Base-by-base conservation (phyloP, 805 yeast species). In the Cyberlindnera maclurae region DNA sequence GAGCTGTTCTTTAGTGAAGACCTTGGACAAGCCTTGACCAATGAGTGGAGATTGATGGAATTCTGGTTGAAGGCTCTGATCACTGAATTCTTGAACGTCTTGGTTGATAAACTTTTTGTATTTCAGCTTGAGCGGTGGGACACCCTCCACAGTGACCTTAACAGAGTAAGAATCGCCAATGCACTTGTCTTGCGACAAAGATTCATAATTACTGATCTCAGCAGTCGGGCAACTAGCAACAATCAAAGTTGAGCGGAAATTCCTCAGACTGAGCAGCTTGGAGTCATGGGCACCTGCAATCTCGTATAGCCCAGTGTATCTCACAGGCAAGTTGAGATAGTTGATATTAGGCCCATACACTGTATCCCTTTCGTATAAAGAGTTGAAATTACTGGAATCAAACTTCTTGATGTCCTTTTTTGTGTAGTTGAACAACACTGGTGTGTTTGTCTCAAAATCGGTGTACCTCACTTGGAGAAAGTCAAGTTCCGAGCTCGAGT, bases 171-270 rank as follows among this genome's bases (percentile, higher is more conserved):
- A 36, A 13, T 70, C 76, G 26, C 81, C 85, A 27, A 78, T 62
- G 64, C 97, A 93, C 46, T 73, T 69, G 49, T 79, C 75, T 12
- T 44, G 41, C 10, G 43, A 41, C 29, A 53, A 55, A 6, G 53
- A 39, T 0, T 57, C 52, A 0, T 71, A 66, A 18, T 65, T 43
- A 12, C 39, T 44, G 38, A 87, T 71, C 15, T 67, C 59, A 0
- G 86, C 95, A 3, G 63, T 64, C 1, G 98, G 98, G 58, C 98
- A 90, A 31, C 68, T 57, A 3, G 94, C 79, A 8, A 93, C 67
- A 15, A 82, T 53, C 27, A 87, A 67, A 36, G 77, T 80, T 1
- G 82, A 73, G 43, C 71, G 75, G 45, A 68, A 72, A 2, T 78
- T 66, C 49, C 84, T 72, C 26, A 85, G 72, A 13, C 71, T 73